Percentiles rank a stretch among this genome's conserved stretches.
These are phyloP conservation scores for Allodekkera sacchari DNA, from an alignment of 805 yeast species.

Conservation along the genomic window DNA sequence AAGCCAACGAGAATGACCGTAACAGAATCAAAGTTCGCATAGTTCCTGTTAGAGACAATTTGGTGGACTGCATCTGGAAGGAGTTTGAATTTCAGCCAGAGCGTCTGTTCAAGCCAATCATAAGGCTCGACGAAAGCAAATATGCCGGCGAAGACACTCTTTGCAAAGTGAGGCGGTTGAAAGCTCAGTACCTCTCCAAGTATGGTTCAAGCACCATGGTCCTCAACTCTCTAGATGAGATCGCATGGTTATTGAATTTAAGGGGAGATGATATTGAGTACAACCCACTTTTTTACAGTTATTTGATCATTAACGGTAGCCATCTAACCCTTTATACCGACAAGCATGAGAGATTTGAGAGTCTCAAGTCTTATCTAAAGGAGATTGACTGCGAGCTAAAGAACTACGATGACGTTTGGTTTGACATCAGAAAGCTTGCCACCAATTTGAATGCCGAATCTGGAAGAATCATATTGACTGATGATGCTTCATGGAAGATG, in stretches of 20 bases:
- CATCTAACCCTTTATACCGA: slow-evolving; percentile 35
- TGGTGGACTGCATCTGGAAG: slow-evolving; percentile 43
- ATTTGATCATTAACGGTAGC: slow-evolving; percentile 35
- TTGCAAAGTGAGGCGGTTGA: slow-evolving; percentile 47
- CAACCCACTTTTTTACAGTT: slow-evolving; percentile 47
- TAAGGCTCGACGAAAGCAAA: slow-evolving; percentile 39
- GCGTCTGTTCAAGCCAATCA: slow-evolving; percentile 42
- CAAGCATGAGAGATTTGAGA: slow-evolving; percentile 29
- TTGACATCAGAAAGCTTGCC: slow-evolving; percentile 31
- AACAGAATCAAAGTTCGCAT: slow-evolving; percentile 31
- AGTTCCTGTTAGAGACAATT: slow-evolving; percentile 37
- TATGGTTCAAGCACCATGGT: slow-evolving; percentile 22
- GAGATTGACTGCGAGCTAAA: slow-evolving; percentile 35
- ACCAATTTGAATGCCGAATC: slow-evolving; percentile 11
- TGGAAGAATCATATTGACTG: slow-evolving; percentile 39
- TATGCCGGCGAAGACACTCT: slow-evolving; percentile 58
- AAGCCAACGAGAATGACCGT: slow-evolving; percentile 5
- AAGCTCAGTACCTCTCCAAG: slow-evolving; percentile 27
- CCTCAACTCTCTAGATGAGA: slow-evolving; percentile 61
- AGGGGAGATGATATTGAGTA: slow-evolving; percentile 50
- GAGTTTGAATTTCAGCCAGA: slow-evolving; percentile 54
- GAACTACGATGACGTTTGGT: slow-evolving; percentile 39
- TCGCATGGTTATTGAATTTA: slow-evolving; percentile 84
- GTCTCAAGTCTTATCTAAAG: slow-evolving; percentile 31
- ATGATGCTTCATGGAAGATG: slow-evolving; percentile 61